Evolutionary conservation across 768 basidiomycete genomes (phyloP), one percentile per base, ranked within the genome.

Genomic region (Udeniomyces megalosporus): DNA sequence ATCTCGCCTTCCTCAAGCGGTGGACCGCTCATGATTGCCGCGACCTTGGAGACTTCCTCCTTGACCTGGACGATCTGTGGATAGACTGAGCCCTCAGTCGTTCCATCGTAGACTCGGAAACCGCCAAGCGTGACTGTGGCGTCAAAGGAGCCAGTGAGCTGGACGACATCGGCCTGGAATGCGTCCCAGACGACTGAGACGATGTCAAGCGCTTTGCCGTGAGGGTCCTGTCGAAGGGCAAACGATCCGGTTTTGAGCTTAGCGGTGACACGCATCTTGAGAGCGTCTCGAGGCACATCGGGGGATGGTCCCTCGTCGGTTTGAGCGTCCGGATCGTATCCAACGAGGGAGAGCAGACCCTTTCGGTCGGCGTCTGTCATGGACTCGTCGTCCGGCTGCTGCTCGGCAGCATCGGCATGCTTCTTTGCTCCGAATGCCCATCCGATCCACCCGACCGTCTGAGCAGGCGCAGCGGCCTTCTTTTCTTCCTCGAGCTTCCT

Each of bases 81-180:
- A 71, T 96, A 86, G 5, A 88, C 77, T 10, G 85, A 86, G 62
- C 82, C 77, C 48, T 77, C 74, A 26, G 85, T 86, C 10, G 90
- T 95, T n/a, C 88, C 88, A 70, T 99, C 95, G 67, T 84, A 88
- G 11, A 97, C 86, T 32, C 83, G 78, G 71, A 99, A 81, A 10
- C 84, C 87, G 28, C 86, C 85, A 10, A 99, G 78, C 4, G 89
- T 88, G 34, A 95, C 76, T 0, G 83, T 84, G 2, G 81, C 82
- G 74, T 93, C 90, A 55, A 96, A 80, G 68, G 85, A 92, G 64
- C 90, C 84, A 14, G 85, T 83, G 61, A 92, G 78, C 72, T 96
- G 90, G 38, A 87, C 74, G 66, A 89, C 79, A 67, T 84, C 82
- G 44, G 91, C 88, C 61, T 83, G 80, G 72, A 97, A 89, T 17